These are phyloP conservation scores for Rhodosporidiobolus odoratus DNA, from an alignment of 768 basidiomycete genomes.

Conservation along the genomic window DNA sequence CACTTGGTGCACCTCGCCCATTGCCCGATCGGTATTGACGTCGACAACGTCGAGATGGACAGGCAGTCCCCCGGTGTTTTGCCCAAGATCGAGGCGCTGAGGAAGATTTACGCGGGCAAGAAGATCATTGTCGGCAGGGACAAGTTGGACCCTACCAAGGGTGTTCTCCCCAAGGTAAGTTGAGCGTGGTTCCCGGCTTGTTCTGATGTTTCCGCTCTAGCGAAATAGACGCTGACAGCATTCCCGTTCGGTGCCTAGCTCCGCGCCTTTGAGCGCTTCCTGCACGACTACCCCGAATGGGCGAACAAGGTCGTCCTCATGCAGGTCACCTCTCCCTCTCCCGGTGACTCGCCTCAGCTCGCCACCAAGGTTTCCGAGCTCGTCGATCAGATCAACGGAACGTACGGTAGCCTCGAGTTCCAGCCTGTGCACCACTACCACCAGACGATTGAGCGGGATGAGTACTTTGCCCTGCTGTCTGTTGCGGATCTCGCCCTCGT, in stretches of 20 bases:
- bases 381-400: conserved; percentile 86
- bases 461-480: conserved; percentile 89
- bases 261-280: conserved; percentile 88
- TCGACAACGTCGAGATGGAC: conserved; percentile 77
- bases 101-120: conserved; percentile 83
- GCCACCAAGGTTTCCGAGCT: conserved; percentile 89
- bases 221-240: no score
- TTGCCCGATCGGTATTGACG: conserved; percentile 93
- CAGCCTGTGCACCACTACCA: conserved; percentile 98
- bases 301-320: conserved; percentile 51
- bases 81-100: conserved; percentile 82
- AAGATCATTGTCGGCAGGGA: conserved; percentile 97
- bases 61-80: conserved; percentile 61
- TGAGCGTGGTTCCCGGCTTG: background rate
- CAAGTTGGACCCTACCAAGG: conserved; percentile 97
- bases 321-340: conserved; percentile 88
- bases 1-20: conserved; percentile 72
- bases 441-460: conserved; percentile 75
- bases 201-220: no score
- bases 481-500: conserved; percentile 93
- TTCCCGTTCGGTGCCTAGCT: conserved; percentile 58
- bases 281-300: conserved; percentile 93
- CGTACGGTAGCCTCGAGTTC: conserved; percentile 89
- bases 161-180: conserved; percentile 83
- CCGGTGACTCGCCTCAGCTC: conserved; percentile 86